Base-by-base conservation (phyloP, 1,284 basidiomycete genomes). In the Trametes sp. region DNA sequence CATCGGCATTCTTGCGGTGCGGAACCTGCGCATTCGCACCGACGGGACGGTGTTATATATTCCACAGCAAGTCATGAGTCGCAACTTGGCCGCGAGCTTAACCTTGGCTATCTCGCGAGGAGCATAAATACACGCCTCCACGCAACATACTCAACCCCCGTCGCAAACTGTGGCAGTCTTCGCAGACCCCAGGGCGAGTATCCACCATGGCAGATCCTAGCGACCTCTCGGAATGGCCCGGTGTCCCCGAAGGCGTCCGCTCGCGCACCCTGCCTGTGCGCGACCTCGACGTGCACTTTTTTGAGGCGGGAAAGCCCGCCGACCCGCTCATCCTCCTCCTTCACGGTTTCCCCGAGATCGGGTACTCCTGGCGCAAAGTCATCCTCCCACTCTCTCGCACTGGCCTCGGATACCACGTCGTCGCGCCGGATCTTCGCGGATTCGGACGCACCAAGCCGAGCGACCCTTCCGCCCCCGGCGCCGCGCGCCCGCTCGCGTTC, bases 271-370 rank as follows among this genome's bases (percentile, higher is more conserved):
- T 75, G 4, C 64, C 61, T 2, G 64, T 77, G 8, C 75, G 79
- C 33, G 82, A 82, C 66, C 77, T 88, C 24, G 76, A 81, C 45
- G 75, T 83, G 50, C 82, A 86, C 62, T 73, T 85, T 44, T 77
- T 88, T n/a, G 85, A 87, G 65, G 82, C 83, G 5, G 74, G 69
- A 45, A 63, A 72, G 69, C 76, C 62, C 21, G 63, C 70, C 1
- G 66, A 71, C 9, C 84, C 83, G 2, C 77, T 90, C 14, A 70
- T 89, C 59, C 64, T 89, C n/a, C 80, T 88, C 31, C 73, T 89
- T 1, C 87, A 89, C 64, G 88, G 87, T 41, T 89, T 89, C 70
- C 87, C 88, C 13, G 87, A 88, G 69, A 77, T 89, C 11, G 81
- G 85, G 1, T 86, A 84, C 68, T 88, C 87, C 10, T 88, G 86